phyloP scores from a whole-genome alignment of 2,329 filamentous ascomycete species.

The Curvularia lunata region DNA sequence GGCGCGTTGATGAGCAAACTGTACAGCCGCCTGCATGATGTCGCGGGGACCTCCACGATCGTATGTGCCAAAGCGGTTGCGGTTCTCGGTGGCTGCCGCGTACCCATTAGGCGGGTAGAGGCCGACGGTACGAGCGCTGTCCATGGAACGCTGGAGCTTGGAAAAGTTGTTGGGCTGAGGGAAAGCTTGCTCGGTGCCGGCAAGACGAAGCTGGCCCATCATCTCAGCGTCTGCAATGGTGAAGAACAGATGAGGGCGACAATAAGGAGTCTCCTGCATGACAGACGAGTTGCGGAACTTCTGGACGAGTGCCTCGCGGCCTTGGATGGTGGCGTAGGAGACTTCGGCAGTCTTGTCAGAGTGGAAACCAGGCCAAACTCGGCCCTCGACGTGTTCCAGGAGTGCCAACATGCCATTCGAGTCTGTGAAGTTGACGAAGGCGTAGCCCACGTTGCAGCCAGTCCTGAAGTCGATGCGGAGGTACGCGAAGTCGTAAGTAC shows the following conservation, averaged over 20 bases:
- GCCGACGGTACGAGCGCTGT: constrained; percentile 86
- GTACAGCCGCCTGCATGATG: constrained; percentile 30
- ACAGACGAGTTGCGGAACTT: constrained; percentile 98
- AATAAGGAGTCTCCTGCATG: constrained; percentile 83
- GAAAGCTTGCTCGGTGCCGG: constrained; percentile 76
- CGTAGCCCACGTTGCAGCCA: constrained; percentile 81
- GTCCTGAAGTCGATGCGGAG: constrained; percentile 72
- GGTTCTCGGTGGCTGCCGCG: constrained; percentile 76
- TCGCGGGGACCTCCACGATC: constrained; percentile 74
- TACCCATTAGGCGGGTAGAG: constrained; percentile 81
- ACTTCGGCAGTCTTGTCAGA: constrained; percentile 87
- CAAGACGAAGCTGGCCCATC: constrained; percentile 50
- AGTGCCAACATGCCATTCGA: constrained; percentile 53
- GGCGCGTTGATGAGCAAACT: constrained; percentile 26
- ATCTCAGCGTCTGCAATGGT: constrained; percentile 55
- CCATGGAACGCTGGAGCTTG: constrained; percentile 85
- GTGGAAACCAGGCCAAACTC: constrained; percentile 75
- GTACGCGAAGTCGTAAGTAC: constrained; percentile 94
- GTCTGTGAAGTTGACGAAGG: constrained; percentile 93
- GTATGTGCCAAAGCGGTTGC: constrained; percentile 76
- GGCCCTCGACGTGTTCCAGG: constrained; percentile 39
- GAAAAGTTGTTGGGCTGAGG: constrained; percentile 81
- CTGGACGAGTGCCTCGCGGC: constrained; percentile 85
- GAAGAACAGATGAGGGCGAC: constrained; percentile 74
- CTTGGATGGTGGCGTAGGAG: constrained; percentile 97